These are phyloP conservation scores for Sordaria brevicollis DNA, from an alignment of 495 filamentous ascomycete species.

Conservation along the genomic window DNA sequence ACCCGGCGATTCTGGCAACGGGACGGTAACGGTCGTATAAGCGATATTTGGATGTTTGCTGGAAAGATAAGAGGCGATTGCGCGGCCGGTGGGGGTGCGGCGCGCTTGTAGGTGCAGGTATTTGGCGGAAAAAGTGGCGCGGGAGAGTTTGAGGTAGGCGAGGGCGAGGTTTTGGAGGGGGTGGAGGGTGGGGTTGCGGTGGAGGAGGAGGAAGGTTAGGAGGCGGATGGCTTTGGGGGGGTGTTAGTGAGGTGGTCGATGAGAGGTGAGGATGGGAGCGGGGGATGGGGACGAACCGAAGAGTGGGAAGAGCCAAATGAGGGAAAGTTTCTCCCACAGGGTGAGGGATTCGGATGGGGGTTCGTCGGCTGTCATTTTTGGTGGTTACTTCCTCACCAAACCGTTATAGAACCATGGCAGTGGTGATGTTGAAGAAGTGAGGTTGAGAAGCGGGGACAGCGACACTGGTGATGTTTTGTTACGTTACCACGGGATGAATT, in stretches of 20 bases:
- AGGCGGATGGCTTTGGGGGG: neutral
- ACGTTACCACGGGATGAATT: neutral
- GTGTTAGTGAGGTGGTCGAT: neutral
- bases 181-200: slow-evolving; percentile 2
- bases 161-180: slow-evolving; percentile 12
- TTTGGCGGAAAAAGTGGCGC: neutral
- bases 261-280: neutral
- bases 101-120: slow-evolving; percentile 3
- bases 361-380: neutral
- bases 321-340: neutral
- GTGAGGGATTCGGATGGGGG: neutral
- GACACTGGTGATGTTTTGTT: neutral
- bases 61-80: neutral
- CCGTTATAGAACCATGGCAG: neutral
- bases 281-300: neutral
- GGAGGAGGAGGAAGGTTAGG: neutral
- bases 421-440: neutral
- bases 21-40: neutral
- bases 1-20: neutral
- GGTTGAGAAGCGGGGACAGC: neutral
- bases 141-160: slow-evolving; percentile 2
- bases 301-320: neutral
- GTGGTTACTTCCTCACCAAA: neutral
- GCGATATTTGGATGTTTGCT: neutral
- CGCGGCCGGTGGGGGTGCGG: slow-evolving; percentile 1